A percentile compares a stretch with the other conserved stretches of the same genome.
Conservation (phyloP, 2,329 filamentous ascomycete species). For the Cadophora sp. region DNA sequence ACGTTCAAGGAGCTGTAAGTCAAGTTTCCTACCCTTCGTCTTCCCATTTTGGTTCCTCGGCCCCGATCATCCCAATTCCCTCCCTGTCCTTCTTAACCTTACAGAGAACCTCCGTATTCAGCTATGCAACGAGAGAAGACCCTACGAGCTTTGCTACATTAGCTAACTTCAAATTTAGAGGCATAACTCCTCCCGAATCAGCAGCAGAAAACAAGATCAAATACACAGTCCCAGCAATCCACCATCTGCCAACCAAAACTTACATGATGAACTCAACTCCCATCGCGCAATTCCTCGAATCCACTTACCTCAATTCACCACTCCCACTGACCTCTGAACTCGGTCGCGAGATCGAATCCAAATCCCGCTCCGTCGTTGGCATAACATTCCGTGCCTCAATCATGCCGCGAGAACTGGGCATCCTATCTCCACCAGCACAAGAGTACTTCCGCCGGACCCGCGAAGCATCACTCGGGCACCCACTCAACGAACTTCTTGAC, state of each 20-base stretch:
- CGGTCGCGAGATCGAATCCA: slow-evolving; percentile 45
- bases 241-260: slow-evolving; percentile 49
- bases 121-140: too few relatives aligned
- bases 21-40: neutral
- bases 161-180: slow-evolving; percentile 34
- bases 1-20: slow-evolving; percentile 51
- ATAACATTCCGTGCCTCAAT: slow-evolving; percentile 44
- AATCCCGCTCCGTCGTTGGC: slow-evolving; percentile 44
- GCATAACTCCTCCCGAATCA: slow-evolving; percentile 38
- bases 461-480: slow-evolving; percentile 46
- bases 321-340: slow-evolving; percentile 48
- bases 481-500: slow-evolving; percentile 48
- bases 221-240: slow-evolving; percentile 52
- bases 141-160: too few relatives aligned
- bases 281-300: slow-evolving; percentile 51
- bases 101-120: too few relatives aligned
- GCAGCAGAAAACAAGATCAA: slow-evolving; percentile 34
- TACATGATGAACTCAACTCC: slow-evolving; percentile 50
- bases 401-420: slow-evolving; percentile 48
- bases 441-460: slow-evolving; percentile 50
- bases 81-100: too few relatives aligned
- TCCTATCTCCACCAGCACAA: slow-evolving; percentile 48
- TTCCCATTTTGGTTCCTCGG: neutral
- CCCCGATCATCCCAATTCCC: too few relatives aligned
- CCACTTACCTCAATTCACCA: slow-evolving; percentile 48